Evolutionary conservation across 1,139 yeast species (phyloP), one percentile per base, ranked within the genome.

Genomic region (Magnusiomyces fungicola): DNA sequence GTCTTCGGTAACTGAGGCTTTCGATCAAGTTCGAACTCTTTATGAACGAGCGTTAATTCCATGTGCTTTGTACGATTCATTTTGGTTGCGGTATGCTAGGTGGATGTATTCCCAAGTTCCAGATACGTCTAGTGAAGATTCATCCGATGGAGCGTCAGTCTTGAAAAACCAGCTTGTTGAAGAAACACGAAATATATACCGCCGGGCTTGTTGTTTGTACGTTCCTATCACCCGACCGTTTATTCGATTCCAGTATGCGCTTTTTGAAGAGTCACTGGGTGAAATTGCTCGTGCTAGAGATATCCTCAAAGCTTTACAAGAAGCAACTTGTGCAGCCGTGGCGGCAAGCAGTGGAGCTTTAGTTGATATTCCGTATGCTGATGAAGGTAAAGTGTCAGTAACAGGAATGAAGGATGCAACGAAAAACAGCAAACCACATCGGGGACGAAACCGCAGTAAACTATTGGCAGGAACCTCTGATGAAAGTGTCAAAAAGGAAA

Each of bases 51-150:
- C 67, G 1, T 54, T 83, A 3, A 69, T 79, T 3, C 67, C 77
- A 0, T 72, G 80, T 2, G 79, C 81, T 0, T 62, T 67, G 14
- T 77, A 81, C 55, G 75, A 78, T 1, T 69, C 68, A 36, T 69
- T 84, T 43, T 85, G 95, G 90, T 58, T 81, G 24, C 75, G 80
- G 48, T 83, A 78, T 59, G 68, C 79, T 1, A 72, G 83, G 27
- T 71, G 72, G 72, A 54, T 65, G 42, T 30, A 42, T 16, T 19
- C 24, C 5, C 9, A 16, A 19, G 45, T 37, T 10, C 25, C 14
- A 9, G 33, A 23, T 9, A 7, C 16, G 22, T 32, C n/a, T 40
- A 25, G 14, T 7, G 24, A 23, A 16, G 44, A 30, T n/a, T 40
- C 19, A 30, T 22, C 10, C 18, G 16, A 10, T 27, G 14, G 14